Base-by-base conservation (phyloP, 192 early-diverging fungal genomes). In the Podochytrium sp. region DNA sequence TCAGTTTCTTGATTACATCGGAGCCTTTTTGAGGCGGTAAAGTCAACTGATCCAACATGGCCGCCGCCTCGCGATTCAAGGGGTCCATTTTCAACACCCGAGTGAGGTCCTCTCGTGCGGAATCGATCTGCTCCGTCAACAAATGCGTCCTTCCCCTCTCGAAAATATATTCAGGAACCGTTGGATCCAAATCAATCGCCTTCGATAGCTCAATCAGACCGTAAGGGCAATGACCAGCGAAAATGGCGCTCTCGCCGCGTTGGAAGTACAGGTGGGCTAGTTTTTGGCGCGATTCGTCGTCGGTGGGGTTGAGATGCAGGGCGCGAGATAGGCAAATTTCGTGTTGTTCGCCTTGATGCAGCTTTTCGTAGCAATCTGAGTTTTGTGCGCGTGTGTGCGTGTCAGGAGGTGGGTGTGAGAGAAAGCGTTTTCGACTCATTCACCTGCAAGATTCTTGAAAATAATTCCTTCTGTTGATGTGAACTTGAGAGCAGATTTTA, bases 361-460 rank as follows among this genome's bases (percentile, higher is more conserved):
- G 2, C 2, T 40, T 40, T 3, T 56, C 42, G 51, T 76, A 65
- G 63, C 76, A 79, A 42, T 82, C 81, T 78, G 64, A 18, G 53
- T 58, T 33, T 73, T 41, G 41, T 18, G 12, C 20, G 52, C 33
- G 18, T 52, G 6, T 56, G 23, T 52, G 14, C 10, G 40, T 25
- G 59, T 1, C 4, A 27, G 2, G 27, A 37, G 34, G 64, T 29
- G 30, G 6, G 34, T 27, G 20, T 43, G 51, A 23, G 23, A 66
- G 2, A 42, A 39, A 42, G 60, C 5, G 35, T 20, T 42, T n/a
- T n/a, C n/a, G n/a, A n/a, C n/a, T n/a, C n/a, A n/a, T n/a, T 23
- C 27, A 79, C 78, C 78, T n/a, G 77, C 85, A 23, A 83, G 51
- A 60, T 86, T 86, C 57, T 84, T 82, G 42, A 30, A 76, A 30